Evolutionary conservation across 495 filamentous ascomycete genomes (phyloP).

Genomic region (Chaetomium fimeti): DNA sequence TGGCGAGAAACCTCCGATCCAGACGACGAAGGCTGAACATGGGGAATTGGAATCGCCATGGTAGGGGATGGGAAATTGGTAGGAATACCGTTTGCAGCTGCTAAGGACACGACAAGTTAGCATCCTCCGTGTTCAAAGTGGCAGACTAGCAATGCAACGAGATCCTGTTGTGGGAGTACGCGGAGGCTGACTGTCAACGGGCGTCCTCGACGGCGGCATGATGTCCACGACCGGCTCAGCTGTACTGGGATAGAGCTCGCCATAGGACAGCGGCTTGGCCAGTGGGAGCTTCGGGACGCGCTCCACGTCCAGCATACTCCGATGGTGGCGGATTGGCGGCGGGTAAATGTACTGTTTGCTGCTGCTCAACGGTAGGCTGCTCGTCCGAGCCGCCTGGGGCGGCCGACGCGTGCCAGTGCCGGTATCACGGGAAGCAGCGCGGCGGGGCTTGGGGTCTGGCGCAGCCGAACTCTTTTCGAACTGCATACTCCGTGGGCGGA

Average conservation of each 20-base stretch:
- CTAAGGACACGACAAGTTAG: slow-evolving; percentile 31
- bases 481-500: slow-evolving; percentile 48
- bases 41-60: slow-evolving; percentile 41
- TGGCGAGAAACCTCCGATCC: slow-evolving; percentile 48
- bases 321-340: slow-evolving; percentile 39
- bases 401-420: slow-evolving; percentile 28
- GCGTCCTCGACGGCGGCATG: slow-evolving; percentile 16
- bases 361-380: slow-evolving; percentile 35
- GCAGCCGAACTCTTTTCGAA: slow-evolving; percentile 41
- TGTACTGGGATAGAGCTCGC: slow-evolving; percentile 44
- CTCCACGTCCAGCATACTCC: slow-evolving; percentile 53
- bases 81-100: slow-evolving; percentile 53
- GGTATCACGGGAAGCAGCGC: slow-evolving; percentile 25
- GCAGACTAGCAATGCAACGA: slow-evolving; percentile 17
- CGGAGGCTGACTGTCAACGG: slow-evolving; percentile 40
- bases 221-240: slow-evolving; percentile 23
- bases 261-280: slow-evolving; percentile 47
- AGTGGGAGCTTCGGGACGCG: slow-evolving; percentile 47
- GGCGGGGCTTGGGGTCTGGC: slow-evolving; percentile 25
- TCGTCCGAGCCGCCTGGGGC: slow-evolving; percentile 34
- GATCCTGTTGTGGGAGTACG: slow-evolving; percentile 28
- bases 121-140: background rate
- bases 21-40: slow-evolving; percentile 54
- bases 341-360: slow-evolving; percentile 35
- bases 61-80: slow-evolving; percentile 30